Evolutionary conservation across 2,329 filamentous ascomycete species (phyloP).

Genomic region (Arthrinium puccinioides): DNA sequence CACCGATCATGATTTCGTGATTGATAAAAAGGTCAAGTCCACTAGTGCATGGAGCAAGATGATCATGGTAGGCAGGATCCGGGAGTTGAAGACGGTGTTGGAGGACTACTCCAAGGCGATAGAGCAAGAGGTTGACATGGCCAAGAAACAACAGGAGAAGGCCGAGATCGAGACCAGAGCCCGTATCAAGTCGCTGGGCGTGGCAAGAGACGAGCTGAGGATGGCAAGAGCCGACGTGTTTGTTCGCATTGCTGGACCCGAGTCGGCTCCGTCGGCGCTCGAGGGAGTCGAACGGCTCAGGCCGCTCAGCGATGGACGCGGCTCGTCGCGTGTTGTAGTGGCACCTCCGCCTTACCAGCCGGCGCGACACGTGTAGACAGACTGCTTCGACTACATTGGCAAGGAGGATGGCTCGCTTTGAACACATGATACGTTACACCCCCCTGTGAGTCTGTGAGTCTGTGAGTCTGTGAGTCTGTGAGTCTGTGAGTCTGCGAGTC

Average conservation of each 20-base stretch:
- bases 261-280: no score
- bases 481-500: no score
- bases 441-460: no score
- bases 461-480: no score
- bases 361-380: no score
- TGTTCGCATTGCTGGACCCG: not conserved
- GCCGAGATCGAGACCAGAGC: not conserved
- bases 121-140: not conserved
- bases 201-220: not conserved
- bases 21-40: no score
- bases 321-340: not conserved
- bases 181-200: not conserved
- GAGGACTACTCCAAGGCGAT: not conserved
- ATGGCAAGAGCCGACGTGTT: not conserved
- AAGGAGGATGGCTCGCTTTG: no score
- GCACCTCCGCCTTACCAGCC: not conserved
- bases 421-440: no score
- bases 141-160: not conserved
- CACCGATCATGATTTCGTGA: no score
- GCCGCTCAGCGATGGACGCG: no score
- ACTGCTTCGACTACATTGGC: no score
- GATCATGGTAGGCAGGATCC: constrained; percentile 1
- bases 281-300: no score
- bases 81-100: not conserved
- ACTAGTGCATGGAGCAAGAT: constrained; percentile 1